These are phyloP conservation scores for Coffea humblotiana DNA, from an alignment of 305 asterid genomes.

Conservation along the genomic window DNA sequence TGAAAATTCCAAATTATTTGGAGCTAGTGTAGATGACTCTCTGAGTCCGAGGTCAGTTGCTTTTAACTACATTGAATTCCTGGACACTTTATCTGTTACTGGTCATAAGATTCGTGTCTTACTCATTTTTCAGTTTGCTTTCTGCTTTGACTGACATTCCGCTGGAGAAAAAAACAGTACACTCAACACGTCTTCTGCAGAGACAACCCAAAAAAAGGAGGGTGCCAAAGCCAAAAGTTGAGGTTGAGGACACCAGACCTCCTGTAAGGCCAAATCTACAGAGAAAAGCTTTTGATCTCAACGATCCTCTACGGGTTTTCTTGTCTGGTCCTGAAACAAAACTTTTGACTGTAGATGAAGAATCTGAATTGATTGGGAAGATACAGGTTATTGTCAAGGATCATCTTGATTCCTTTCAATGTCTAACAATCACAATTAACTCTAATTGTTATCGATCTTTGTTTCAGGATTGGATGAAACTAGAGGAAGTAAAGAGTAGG, in stretches of 20 bases:
- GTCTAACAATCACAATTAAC: constrained; percentile 1
- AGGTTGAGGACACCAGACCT: constrained; percentile 42
- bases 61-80: constrained; percentile 9
- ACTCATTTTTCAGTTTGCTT: constrained; percentile 25
- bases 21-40: constrained; percentile 34
- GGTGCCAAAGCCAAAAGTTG: constrained; percentile 43
- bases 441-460: constrained; percentile 11
- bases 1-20: constrained; percentile 44
- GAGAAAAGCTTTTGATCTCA: constrained; percentile 40
- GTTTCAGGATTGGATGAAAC: constrained; percentile 42
- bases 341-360: constrained; percentile 73
- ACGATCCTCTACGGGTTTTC: constrained; percentile 65
- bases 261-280: constrained; percentile 39
- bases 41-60: constrained; percentile 43
- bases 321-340: constrained; percentile 73
- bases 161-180: constrained; percentile 47
- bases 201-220: constrained; percentile 67
- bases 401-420: constrained; percentile 10
- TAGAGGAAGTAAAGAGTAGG: constrained; percentile 55
- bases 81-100: neutral
- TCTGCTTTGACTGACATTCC: constrained; percentile 36
- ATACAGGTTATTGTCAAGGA: constrained; percentile 63
- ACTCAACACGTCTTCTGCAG: constrained; percentile 72
- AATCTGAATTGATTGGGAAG: constrained; percentile 56
- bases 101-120: constrained; percentile 4